Evolutionary conservation across 179 eudicot species (phyloP).

Genomic region (Spergularia azorica): DNA sequence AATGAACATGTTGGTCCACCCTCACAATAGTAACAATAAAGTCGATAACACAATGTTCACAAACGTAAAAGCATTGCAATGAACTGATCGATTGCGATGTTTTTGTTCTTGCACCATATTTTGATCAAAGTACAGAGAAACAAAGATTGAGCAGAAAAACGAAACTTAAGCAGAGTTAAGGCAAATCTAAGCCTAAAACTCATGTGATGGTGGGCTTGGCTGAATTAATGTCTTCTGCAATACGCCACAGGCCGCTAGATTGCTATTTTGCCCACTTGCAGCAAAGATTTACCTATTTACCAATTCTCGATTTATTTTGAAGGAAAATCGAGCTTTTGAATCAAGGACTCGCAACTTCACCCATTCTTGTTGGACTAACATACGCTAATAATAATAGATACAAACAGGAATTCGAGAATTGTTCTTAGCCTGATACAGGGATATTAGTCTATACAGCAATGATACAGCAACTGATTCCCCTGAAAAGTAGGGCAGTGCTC

Average conservation of each 20-base stretch:
- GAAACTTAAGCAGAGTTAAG: background rate
- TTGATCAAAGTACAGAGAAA: background rate
- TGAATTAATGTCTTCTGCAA: no score
- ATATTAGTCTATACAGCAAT: slow-evolving; percentile 6
- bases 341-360: no score
- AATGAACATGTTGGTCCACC: no score
- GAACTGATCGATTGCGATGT: background rate
- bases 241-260: no score
- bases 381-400: background rate
- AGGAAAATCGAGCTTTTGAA: no score
- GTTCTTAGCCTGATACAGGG: background rate
- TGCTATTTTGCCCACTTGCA: no score
- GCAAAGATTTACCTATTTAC: no score
- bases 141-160: background rate
- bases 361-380: background rate
- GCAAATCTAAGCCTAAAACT: background rate
- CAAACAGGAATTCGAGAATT: background rate
- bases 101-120: background rate
- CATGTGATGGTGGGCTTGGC: no score
- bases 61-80: background rate
- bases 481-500: background rate
- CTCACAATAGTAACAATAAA: no score
- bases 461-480: background rate
- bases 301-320: no score
- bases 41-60: no score